Evolutionary conservation across 768 basidiomycete genomes (phyloP).

Genomic region (Pilatotrama ljubarskyi): DNA sequence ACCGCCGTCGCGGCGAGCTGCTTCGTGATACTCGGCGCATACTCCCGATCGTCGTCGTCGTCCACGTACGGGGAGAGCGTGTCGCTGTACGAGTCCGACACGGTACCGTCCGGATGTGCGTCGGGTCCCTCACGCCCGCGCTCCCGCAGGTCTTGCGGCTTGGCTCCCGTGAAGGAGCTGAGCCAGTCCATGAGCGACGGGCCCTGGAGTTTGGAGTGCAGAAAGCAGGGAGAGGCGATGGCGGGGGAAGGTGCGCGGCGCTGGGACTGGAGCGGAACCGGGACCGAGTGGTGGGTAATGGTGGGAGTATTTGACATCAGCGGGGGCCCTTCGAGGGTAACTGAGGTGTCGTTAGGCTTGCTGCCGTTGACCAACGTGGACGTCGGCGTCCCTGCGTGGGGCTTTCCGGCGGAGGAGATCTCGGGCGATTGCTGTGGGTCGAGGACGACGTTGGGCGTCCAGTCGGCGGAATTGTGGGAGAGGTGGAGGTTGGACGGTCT

Average conservation of each 20-base stretch:
- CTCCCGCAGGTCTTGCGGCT: constrained; percentile 16
- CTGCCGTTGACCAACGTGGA: constrained; percentile 16
- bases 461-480: constrained; percentile 30
- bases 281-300: constrained; percentile 21
- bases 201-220: constrained; percentile 89
- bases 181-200: constrained; percentile 80
- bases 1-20: constrained; percentile 97
- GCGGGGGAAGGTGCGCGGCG: constrained; percentile 17
- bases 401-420: constrained; percentile 2
- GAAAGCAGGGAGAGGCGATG: constrained; percentile 79
- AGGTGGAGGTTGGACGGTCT: constrained; percentile 39
- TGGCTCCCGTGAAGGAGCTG: constrained; percentile 8
- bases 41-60: constrained; percentile 64
- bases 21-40: constrained; percentile 77
- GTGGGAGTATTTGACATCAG: constrained; percentile 12
- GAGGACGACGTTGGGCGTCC: constrained; percentile 38
- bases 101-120: constrained; percentile 25
- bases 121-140: constrained; percentile 21
- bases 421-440: constrained; percentile 37
- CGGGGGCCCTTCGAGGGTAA: constrained; percentile 14
- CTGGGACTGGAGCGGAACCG: constrained; percentile 7
- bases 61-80: constrained; percentile 21
- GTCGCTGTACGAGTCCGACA: constrained; percentile 25
- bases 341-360: constrained; percentile 20
- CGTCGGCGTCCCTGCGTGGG: not conserved